Percentiles rank a stretch among this genome's conserved stretches.
Conservation (phyloP, 306 rosid genomes). For the Datisca glomerata region DNA sequence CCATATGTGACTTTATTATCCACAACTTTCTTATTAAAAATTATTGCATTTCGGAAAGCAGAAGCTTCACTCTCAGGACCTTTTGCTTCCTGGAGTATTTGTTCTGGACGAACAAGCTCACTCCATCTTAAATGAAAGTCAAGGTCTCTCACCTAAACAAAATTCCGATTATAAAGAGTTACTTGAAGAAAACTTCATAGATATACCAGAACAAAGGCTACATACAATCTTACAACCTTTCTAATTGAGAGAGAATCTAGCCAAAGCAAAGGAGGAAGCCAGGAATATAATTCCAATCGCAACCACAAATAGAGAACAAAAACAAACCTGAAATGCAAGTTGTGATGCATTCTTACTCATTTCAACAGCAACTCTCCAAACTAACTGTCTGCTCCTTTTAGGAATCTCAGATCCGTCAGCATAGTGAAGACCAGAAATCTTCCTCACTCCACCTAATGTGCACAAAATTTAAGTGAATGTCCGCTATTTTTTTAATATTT, state of each 20-base stretch:
- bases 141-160: slow-evolving; percentile 76
- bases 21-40: slow-evolving; percentile 50
- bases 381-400: slow-evolving; percentile 69
- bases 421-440: slow-evolving; percentile 56
- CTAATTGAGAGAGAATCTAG: slow-evolving; percentile 7
- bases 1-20: slow-evolving; percentile 51
- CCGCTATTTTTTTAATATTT: no score
- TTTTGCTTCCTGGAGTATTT: slow-evolving; percentile 63
- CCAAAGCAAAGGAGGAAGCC: background rate
- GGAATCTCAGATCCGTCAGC: slow-evolving; percentile 77
- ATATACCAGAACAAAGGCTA: no score
- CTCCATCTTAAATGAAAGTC: slow-evolving; percentile 82
- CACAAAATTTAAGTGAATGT: slow-evolving; percentile 12
- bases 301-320: slow-evolving; percentile 6
- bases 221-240: slow-evolving; percentile 12
- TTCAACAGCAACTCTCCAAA: slow-evolving; percentile 90
- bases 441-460: slow-evolving; percentile 57
- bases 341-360: slow-evolving; percentile 80
- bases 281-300: background rate
- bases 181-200: slow-evolving; percentile 11
- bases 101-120: slow-evolving; percentile 93
- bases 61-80: slow-evolving; percentile 86
- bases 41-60: slow-evolving; percentile 73
- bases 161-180: slow-evolving; percentile 15
- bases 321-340: slow-evolving; percentile 79